phyloP scores from a whole-genome alignment of 2,329 filamentous ascomycete species.

The Geosmithia putterillii region DNA sequence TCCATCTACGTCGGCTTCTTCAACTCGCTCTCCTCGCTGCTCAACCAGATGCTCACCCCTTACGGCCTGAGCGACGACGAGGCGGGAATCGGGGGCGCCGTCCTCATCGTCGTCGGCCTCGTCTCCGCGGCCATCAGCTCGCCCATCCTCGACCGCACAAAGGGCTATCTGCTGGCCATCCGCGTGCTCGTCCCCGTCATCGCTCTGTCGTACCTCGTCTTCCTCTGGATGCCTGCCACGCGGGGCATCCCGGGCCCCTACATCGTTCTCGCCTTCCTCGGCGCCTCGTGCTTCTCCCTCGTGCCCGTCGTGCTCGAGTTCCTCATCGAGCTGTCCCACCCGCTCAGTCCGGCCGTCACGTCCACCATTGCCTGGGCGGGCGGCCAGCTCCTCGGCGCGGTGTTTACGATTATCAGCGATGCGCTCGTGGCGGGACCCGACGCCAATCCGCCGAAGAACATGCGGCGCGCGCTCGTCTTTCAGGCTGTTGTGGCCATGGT shows the following conservation, averaged over 20 bases:
- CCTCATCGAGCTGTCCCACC: slow-evolving; percentile 76
- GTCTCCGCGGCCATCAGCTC: slow-evolving; percentile 62
- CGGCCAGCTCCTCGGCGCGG: slow-evolving; percentile 72
- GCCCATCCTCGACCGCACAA: slow-evolving; percentile 75
- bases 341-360: slow-evolving; percentile 74
- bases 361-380: slow-evolving; percentile 75
- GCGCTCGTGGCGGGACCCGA: slow-evolving; percentile 47
- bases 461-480: slow-evolving; percentile 68
- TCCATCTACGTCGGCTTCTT: slow-evolving; percentile 81
- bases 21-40: slow-evolving; percentile 77
- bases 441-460: slow-evolving; percentile 52
- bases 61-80: slow-evolving; percentile 76
- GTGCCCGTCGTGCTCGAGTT: slow-evolving; percentile 81
- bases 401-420: slow-evolving; percentile 76
- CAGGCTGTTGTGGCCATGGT: slow-evolving; percentile 58
- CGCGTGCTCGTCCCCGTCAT: slow-evolving; percentile 66
- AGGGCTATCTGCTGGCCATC: slow-evolving; percentile 63
- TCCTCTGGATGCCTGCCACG: slow-evolving; percentile 65
- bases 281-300: slow-evolving; percentile 67
- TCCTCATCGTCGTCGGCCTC: slow-evolving; percentile 83
- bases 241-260: slow-evolving; percentile 56
- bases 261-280: slow-evolving; percentile 61
- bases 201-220: slow-evolving; percentile 57
- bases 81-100: slow-evolving; percentile 77
- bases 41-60: slow-evolving; percentile 82